These are phyloP conservation scores for Globomyces sp. DNA, from an alignment of 371 early-diverging fungal genomes.

Conservation along the genomic window DNA sequence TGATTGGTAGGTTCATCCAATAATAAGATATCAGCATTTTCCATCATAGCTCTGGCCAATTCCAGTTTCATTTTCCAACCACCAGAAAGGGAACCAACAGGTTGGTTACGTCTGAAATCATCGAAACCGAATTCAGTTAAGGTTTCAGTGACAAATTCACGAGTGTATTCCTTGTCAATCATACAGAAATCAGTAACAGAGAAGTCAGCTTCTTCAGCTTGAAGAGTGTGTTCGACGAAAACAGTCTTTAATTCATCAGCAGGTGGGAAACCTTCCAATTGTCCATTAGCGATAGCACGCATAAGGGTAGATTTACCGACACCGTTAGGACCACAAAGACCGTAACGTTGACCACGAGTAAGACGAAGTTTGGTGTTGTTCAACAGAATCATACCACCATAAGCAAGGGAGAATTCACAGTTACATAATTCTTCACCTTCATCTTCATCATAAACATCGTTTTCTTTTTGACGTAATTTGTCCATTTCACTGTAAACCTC, in stretches of 20 bases:
- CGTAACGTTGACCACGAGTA: slow-evolving; percentile 27
- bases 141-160: slow-evolving; percentile 52
- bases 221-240: slow-evolving; percentile 36
- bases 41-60: slow-evolving; percentile 80
- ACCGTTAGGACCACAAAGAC: slow-evolving; percentile 51
- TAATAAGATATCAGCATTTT: slow-evolving; percentile 58
- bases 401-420: slow-evolving; percentile 31
- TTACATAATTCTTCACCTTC: slow-evolving; percentile 32
- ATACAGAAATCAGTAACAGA: slow-evolving; percentile 54
- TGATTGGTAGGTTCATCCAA: slow-evolving; percentile 68
- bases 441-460: slow-evolving; percentile 24
- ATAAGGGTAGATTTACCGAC: slow-evolving; percentile 48
- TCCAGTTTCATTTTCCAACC: slow-evolving; percentile 91
- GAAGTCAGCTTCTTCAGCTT: slow-evolving; percentile 38
- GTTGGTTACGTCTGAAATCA: slow-evolving; percentile 61
- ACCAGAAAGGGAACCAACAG: slow-evolving; percentile 77
- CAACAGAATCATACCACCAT: slow-evolving; percentile 32
- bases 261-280: slow-evolving; percentile 30
- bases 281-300: slow-evolving; percentile 33
- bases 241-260: slow-evolving; percentile 27
- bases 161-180: slow-evolving; percentile 52
- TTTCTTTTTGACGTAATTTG: slow-evolving; percentile 29
- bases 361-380: slow-evolving; percentile 27
- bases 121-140: slow-evolving; percentile 68
- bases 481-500: slow-evolving; percentile 25